Conservation (phyloP, 163 green algal species). For the Trebouxia gelatinosa region DNA sequence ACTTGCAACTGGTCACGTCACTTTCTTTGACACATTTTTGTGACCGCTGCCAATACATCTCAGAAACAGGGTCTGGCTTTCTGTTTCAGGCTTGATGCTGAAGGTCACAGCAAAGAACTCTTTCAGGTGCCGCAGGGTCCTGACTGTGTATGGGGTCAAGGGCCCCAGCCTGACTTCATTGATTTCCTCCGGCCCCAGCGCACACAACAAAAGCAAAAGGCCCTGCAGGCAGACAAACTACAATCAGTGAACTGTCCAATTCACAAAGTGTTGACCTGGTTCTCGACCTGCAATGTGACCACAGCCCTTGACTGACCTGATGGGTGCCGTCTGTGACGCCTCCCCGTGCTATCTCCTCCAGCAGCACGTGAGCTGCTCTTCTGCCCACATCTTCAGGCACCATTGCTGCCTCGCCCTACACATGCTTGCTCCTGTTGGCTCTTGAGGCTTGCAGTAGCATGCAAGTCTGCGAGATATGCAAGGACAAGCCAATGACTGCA, state of each 20-base stretch:
- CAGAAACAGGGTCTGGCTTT: constrained; percentile 87
- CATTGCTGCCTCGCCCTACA: constrained; percentile 35
- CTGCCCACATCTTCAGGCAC: constrained; percentile 88
- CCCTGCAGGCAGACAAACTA: constrained; percentile 32
- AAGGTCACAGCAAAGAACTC: constrained; percentile 95
- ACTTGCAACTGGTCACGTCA: constrained; percentile 32
- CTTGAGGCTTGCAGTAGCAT: too few species aligned
- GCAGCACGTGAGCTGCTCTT: constrained; percentile 69
- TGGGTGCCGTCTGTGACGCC: constrained; percentile 87
- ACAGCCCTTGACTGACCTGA: constrained; percentile 51
- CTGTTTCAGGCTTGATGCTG: constrained; percentile 79
- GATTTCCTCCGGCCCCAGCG: constrained; percentile 80
- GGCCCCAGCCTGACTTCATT: constrained; percentile 84
- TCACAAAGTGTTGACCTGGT: background rate
- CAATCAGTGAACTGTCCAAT: background rate
- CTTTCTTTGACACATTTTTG: constrained; percentile 77
- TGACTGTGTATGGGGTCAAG: constrained; percentile 84
- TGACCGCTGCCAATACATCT: constrained; percentile 88
- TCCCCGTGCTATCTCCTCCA: constrained; percentile 86
- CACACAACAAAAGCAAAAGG: constrained; percentile 83
- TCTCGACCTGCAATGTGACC: background rate
- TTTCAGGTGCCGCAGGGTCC: constrained; percentile 81
- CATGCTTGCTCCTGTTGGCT: too few species aligned
- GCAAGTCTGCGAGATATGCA: too few species aligned
- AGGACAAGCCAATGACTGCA: too few species aligned